phyloP scores from a whole-genome alignment of 176 grass and related monocot genomes.

The Zoysia japonica region DNA sequence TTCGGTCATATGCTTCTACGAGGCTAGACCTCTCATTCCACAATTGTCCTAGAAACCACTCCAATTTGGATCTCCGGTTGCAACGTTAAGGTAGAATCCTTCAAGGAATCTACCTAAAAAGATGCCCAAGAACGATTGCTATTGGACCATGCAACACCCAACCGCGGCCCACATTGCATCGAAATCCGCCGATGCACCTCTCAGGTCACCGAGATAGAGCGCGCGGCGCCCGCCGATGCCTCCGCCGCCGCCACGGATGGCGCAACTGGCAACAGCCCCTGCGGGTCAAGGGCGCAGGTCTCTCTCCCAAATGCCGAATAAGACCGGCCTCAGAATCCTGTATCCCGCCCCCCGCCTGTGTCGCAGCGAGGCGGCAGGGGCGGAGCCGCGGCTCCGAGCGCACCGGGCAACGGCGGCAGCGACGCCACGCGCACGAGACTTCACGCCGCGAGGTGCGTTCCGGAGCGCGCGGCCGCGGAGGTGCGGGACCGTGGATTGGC shows the following conservation, averaged over 20 bases:
- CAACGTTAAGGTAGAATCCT: slow-evolving; percentile 9
- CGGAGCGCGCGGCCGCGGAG: not conserved
- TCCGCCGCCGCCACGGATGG: not conserved
- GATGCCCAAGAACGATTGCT: not conserved
- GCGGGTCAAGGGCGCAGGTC: not conserved
- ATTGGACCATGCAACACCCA: not conserved
- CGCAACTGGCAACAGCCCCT: not conserved
- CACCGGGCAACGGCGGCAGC: slow-evolving; percentile 28
- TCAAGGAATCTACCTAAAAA: slow-evolving; percentile 19
- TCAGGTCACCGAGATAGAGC: slow-evolving; percentile 14
- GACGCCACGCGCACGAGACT: slow-evolving; percentile 12
- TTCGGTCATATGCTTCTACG: not conserved
- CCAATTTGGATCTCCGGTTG: not conserved
- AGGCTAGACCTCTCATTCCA: not conserved
- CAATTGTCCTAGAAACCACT: not conserved
- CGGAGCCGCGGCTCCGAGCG: slow-evolving; percentile 31
- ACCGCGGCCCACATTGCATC: not conserved
- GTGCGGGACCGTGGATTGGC: not conserved
- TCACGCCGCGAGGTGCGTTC: not conserved
- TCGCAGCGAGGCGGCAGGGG: slow-evolving; percentile 36
- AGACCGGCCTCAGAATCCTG: slow-evolving; percentile 8
- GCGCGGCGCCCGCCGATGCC: not conserved
- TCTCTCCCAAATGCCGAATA: not conserved
- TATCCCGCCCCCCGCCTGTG: slow-evolving; percentile 30
- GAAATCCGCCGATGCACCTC: slow-evolving; percentile 4